Evolutionary conservation across 345 rosid genomes (phyloP).

Genomic region (Citrus inodora): DNA sequence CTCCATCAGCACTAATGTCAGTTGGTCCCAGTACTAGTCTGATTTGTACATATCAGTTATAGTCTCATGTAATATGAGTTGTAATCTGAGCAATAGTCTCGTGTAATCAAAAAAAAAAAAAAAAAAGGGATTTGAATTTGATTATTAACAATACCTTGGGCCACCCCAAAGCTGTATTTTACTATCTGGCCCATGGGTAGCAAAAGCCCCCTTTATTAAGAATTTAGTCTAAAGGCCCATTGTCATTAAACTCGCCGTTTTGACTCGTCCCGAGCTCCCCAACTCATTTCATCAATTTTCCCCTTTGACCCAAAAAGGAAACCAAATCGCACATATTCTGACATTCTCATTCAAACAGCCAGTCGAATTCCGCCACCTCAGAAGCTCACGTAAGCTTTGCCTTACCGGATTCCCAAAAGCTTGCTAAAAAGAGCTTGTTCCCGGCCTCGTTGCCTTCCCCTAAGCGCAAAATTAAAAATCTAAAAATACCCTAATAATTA

Average conservation of each 20-base stretch:
- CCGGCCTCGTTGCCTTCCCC: neutral
- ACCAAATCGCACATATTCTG: neutral
- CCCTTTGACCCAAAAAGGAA: neutral
- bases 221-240: neutral
- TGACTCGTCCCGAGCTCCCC: too few species aligned
- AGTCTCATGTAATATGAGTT: too few species aligned
- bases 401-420: neutral
- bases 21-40: too few species aligned
- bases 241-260: neutral
- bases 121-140: too few species aligned
- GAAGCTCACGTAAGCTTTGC: neutral
- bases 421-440: neutral
- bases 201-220: neutral
- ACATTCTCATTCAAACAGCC: neutral
- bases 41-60: too few species aligned
- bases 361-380: neutral
- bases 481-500: neutral
- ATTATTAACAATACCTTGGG: neutral
- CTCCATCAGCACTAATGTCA: too few species aligned
- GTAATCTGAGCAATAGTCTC: too few species aligned
- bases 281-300: neutral
- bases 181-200: neutral
- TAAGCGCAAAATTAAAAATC: neutral
- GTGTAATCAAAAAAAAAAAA: too few species aligned
- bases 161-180: neutral